These are phyloP conservation scores for Metarhizium robertsii DNA, from an alignment of 2,329 filamentous ascomycete genomes.

Conservation along the genomic window DNA sequence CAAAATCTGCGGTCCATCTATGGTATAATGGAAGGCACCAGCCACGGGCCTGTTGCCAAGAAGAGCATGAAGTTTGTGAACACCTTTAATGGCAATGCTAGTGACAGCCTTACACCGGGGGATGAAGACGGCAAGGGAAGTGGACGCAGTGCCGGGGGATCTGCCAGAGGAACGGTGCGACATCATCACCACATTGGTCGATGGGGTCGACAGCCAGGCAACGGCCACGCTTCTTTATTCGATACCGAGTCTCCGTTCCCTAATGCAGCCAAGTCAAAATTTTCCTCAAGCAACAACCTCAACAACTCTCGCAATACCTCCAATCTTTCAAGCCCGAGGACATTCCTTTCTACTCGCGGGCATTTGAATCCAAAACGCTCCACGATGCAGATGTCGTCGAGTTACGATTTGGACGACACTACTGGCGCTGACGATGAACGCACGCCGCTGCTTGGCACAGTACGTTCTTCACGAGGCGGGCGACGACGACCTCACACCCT, in stretches of 20 bases:
- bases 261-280: constrained; percentile 54
- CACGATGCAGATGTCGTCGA: constrained; percentile 49
- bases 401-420: constrained; percentile 74
- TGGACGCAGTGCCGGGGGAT: constrained; percentile 50
- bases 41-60: constrained; percentile 42
- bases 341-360: constrained; percentile 29
- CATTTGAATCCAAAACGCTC: constrained; percentile 35
- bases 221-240: constrained; percentile 61
- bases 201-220: constrained; percentile 61
- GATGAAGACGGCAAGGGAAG: constrained; percentile 60
- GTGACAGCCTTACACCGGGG: constrained; percentile 40
- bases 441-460: constrained; percentile 62
- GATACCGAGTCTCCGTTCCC: constrained; percentile 73
- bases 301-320: constrained; percentile 49
- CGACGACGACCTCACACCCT: constrained; percentile 47
- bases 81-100: constrained; percentile 55
- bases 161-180: constrained; percentile 55
- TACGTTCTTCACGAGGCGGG: constrained; percentile 49
- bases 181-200: constrained; percentile 69
- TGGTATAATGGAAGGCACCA: constrained; percentile 52
- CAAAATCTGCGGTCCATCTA: constrained; percentile 56
- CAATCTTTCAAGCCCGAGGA: constrained; percentile 61
- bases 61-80: constrained; percentile 96
- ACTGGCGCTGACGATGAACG: constrained; percentile 77
- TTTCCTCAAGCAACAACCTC: constrained; percentile 34